Base-by-base conservation (phyloP, 257 asterid genomes). In the Solanum bulbocastanum region DNA sequence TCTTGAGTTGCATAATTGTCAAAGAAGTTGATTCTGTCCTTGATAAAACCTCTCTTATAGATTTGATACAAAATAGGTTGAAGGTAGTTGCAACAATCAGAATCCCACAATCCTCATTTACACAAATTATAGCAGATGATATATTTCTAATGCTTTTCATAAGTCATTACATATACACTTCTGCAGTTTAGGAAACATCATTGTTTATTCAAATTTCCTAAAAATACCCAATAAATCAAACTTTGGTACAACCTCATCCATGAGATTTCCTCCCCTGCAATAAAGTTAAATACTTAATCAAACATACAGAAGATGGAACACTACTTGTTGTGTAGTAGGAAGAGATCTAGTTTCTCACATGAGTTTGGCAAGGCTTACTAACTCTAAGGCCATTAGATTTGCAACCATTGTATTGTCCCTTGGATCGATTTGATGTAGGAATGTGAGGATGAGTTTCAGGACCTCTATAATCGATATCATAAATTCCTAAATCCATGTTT, bases 381-480 rank as follows among this genome's bases (percentile, higher is more conserved):
- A 33, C 88, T 86, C 56, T 81, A 73, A 14, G 12, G 52, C 56
- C 83, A 83, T 90, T 88, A 71, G 88, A 84, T 65, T 87, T 91
- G 37, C 32, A 89, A 89, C 60, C 62, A 18, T 73, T 87, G 25
- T 91, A 93, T 86, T 81, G 40, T 62, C n/a, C 85, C 16, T 84
- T 89, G 69, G 86, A 91, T 88, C 89, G 90, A 83, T 86, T 90
- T 6, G 93, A 93, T 33, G 93, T 92, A 44, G 94, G 92, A 65
- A 75, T 39, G 69, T 89, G 84, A 1, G 90, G 68, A 87, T 92
- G 95, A n/a, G 94, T 91, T 87, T 92, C 93, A 40, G 93, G 93
- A 5, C 93, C 94, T 90, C 92, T 89, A 82, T 91, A 91, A 79
- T 92, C 93, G 84, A 93, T 92, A 0, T 91, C 92, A 69, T 92